Evolutionary conservation across 148 eudicot species (phyloP), one percentile per base, ranked within the genome.

Genomic region (Nyssa sinensis): DNA sequence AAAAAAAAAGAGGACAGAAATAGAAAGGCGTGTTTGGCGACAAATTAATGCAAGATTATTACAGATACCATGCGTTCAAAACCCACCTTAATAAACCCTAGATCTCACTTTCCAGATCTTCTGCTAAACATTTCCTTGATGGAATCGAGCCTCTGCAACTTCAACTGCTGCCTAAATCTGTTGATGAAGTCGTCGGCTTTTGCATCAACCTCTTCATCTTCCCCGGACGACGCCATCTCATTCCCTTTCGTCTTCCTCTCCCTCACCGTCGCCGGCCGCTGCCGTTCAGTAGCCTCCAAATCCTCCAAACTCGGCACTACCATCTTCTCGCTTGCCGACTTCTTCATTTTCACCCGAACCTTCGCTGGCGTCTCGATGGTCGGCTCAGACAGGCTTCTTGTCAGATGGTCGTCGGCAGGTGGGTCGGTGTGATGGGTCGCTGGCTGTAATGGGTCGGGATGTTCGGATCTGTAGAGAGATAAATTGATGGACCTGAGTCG

Each of bases 181-280:
- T 83, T 79, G 0, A 93, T 93, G 32, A 93, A 93, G 67, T 90
- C 95, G 63, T 93, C 97, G 0, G 95, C 95, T 34, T 82, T 90
- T 1, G 83, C 86, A 53, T 93, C 97, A 31, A 93, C 96, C 41
- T 24, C 87, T 11, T 78, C 89, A 0, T 87, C 93, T 21, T 30
- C 82, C 27, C n/a, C 74, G 0, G 24, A 34, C 78, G 73, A 9
- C 76, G 66, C 35, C 87, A 75, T 73, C 8, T 53, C 69, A 71
- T 66, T 66, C 4, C 59, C 53, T 66, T 30, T n/a, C 19, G 0
- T 41, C 66, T 68, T 51, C 37, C 76, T 53, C 44, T n/a, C n/a
- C n/a, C n/a, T n/a, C n/a, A n/a, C n/a, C n/a, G n/a, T n/a, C n/a
- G n/a, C 80, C 64, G 71, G 68, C 76, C 79, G 75, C 55, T 77